phyloP scores from a whole-genome alignment of 441 rosid species.

The Erodium moschatum region DNA sequence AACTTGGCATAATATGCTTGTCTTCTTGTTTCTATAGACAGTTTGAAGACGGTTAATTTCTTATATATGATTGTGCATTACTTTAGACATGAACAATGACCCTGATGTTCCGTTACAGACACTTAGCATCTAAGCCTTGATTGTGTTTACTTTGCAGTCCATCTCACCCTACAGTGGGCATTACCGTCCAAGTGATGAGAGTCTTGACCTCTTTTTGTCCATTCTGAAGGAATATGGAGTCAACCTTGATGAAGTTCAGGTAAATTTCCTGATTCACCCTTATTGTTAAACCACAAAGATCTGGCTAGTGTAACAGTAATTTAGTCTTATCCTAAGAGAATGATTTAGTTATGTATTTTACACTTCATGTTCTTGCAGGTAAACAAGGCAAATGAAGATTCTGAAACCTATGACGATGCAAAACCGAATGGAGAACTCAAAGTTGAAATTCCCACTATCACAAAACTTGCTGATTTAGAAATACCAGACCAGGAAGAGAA shows the following conservation, averaged over 20 bases:
- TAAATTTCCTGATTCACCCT: constrained; percentile 21
- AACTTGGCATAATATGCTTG: not conserved
- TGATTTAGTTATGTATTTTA: too few species aligned
- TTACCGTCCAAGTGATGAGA: constrained; percentile 71
- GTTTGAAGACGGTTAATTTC: not conserved
- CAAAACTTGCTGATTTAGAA: constrained; percentile 18
- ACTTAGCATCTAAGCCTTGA: constrained; percentile 15
- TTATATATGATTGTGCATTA: not conserved
- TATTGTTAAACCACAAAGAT: not conserved
- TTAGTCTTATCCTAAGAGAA: not conserved
- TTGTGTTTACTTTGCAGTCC: constrained; percentile 36
- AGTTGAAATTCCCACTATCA: constrained; percentile 9
- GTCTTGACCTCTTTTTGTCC: constrained; percentile 45
- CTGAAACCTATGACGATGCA: constrained; percentile 36
- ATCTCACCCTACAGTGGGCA: constrained; percentile 89
- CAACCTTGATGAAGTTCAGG: constrained; percentile 56
- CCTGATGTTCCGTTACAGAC: not conserved
- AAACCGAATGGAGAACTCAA: constrained; percentile 20
- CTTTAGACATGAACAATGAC: not conserved
- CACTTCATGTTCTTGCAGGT: constrained; percentile 38
- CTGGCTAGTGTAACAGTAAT: too few species aligned
- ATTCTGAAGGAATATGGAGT: constrained; percentile 61
- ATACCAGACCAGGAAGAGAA: constrained; percentile 21
- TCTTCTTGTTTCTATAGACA: not conserved
- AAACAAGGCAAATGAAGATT: constrained; percentile 55